phyloP scores from a whole-genome alignment of 2,329 filamentous ascomycete genomes.

The Chrysoporthe deuterocubensis region DNA sequence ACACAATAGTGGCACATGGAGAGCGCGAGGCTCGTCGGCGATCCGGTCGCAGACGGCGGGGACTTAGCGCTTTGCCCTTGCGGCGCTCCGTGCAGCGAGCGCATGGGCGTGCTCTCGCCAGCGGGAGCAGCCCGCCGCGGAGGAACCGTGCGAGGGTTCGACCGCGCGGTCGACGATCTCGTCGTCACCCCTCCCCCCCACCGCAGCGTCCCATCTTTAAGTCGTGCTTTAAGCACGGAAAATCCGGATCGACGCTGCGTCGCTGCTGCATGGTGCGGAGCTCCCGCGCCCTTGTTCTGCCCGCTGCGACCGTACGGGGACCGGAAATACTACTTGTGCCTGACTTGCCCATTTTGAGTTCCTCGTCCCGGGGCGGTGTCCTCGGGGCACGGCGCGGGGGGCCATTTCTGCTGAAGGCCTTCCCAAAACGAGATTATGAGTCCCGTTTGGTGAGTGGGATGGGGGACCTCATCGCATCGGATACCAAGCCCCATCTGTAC shows the following conservation, averaged over 20 bases:
- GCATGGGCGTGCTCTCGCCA: background rate
- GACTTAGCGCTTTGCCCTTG: background rate
- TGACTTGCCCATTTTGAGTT: slow-evolving; percentile 17
- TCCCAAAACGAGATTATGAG: slow-evolving; percentile 4
- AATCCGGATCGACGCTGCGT: slow-evolving; percentile 7
- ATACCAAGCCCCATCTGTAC: slow-evolving; percentile 7
- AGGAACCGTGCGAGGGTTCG: background rate
- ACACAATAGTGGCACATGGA: slow-evolving; percentile 1
- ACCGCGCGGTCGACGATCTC: background rate
- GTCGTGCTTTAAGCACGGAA: background rate
- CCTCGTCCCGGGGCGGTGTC: slow-evolving; percentile 6
- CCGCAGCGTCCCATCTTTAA: background rate
- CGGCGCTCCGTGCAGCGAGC: background rate
- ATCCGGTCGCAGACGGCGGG: background rate
- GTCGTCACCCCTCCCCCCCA: background rate
- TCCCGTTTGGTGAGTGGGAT: background rate
- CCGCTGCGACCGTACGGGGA: background rate
- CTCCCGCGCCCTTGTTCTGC: background rate
- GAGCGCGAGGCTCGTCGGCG: background rate
- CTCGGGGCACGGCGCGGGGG: slow-evolving; percentile 1
- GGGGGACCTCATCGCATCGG: background rate
- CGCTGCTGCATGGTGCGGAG: slow-evolving; percentile 4
- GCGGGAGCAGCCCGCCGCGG: background rate
- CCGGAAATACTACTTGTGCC: slow-evolving; percentile 8
- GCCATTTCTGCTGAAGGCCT: slow-evolving; percentile 3